phyloP scores from a whole-genome alignment of 2,329 filamentous ascomycete species.

The Botrytis tulipae region DNA sequence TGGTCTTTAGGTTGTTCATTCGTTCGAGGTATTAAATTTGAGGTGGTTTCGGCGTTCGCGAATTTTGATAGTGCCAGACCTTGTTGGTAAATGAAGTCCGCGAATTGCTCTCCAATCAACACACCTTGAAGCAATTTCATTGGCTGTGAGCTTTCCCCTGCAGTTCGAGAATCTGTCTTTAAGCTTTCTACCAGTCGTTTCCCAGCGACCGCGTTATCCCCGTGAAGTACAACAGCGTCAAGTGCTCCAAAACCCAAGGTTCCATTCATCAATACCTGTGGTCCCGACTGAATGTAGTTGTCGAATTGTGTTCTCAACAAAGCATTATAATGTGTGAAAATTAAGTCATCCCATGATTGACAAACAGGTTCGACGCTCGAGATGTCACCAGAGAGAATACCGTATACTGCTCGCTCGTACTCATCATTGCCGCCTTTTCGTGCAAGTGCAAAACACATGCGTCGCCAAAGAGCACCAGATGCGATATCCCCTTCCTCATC shows the following conservation, averaged over 20 bases:
- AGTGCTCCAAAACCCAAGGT: slow-evolving; percentile 60
- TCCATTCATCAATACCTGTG: slow-evolving; percentile 52
- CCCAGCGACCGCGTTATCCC: slow-evolving; percentile 52
- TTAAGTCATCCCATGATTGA: slow-evolving; percentile 77
- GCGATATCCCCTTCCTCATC: slow-evolving; percentile 47
- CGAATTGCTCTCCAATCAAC: slow-evolving; percentile 63
- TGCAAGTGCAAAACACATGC: slow-evolving; percentile 71
- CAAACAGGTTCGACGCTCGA: slow-evolving; percentile 74
- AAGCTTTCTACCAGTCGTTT: slow-evolving; percentile 60
- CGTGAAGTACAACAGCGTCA: slow-evolving; percentile 63
- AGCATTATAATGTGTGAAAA: slow-evolving; percentile 88
- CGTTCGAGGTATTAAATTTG: slow-evolving; percentile 46
- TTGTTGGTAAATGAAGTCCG: slow-evolving; percentile 58
- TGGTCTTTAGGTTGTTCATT: slow-evolving; percentile 40
- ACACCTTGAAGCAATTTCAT: slow-evolving; percentile 76
- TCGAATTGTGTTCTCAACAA: slow-evolving; percentile 78
- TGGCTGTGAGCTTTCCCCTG: slow-evolving; percentile 59
- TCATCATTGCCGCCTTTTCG: slow-evolving; percentile 68
- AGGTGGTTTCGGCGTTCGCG: slow-evolving; percentile 46
- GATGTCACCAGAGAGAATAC: slow-evolving; percentile 82
- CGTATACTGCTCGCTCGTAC: slow-evolving; percentile 88
- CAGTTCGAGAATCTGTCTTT: slow-evolving; percentile 54
- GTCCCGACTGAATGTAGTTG: slow-evolving; percentile 58
- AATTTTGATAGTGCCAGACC: slow-evolving; percentile 50
- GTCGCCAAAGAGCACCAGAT: slow-evolving; percentile 67